Base-by-base conservation (phyloP, 1,139 yeast genomes). In the Petasospora rhodanensis region DNA sequence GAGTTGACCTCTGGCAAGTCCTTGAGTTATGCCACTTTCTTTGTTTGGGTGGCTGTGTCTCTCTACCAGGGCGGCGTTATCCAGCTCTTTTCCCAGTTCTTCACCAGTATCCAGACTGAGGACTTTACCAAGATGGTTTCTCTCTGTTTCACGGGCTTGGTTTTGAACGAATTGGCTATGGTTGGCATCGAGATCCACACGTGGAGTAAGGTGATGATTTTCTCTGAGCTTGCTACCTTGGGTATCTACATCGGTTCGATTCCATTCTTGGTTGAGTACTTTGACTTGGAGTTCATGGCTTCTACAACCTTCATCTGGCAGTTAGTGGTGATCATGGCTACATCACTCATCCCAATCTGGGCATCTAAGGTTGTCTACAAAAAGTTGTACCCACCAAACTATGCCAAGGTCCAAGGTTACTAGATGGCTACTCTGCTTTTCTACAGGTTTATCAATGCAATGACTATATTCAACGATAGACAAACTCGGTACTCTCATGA, bases 381-480 rank as follows among this genome's bases (percentile, higher is more conserved):
- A 42, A 76, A 68, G 45, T 59, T 93, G 38, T 75, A 87, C 45
- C 98, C 98, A 7, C 98, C 98, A 24, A 87, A 84, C 54, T 91
- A 93, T 58, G 97, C 97, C n/a, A 91, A 91, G 56, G 97, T 91
- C 31, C 96, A 85, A 57, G 93, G 80, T 43, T 77, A 61, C 24
- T 59, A 42, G 40, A 9, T 15, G 16, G 10, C n/a, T 28, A 11
- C 17, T 12, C 6, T 19, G 7, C 26, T 19, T 10, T 7, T 25
- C n/a, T n/a, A n/a, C n/a, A n/a, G n/a, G n/a, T n/a, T n/a, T 18
- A 9, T 29, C 15, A 7, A 21, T 18, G 19, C 23, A 34, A 30
- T 27, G 29, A 28, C 15, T 20, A 13, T 18, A 18, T n/a, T n/a
- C n/a, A n/a, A n/a, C n/a, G n/a, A n/a, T n/a, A n/a, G n/a, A n/a